Percentiles rank a stretch among this genome's conserved stretches.
These are phyloP conservation scores for Stentor roeselii DNA, from an alignment of 73 alveolate genomes.

Conservation along the genomic window DNA sequence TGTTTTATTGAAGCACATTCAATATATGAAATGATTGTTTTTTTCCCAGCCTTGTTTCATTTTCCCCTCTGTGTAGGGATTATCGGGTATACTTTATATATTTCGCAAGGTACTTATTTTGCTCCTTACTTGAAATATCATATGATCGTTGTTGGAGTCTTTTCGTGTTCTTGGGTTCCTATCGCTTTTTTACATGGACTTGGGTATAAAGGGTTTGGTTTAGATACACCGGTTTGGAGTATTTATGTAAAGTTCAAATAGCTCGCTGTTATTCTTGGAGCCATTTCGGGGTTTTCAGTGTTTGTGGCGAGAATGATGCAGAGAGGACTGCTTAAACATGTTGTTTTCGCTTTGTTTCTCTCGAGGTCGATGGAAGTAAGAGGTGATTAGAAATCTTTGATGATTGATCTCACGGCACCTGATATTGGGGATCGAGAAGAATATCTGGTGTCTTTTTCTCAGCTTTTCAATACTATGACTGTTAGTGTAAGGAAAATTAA, in stretches of 20 bases:
- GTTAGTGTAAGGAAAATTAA: background rate
- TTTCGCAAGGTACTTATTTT: background rate
- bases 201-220: background rate
- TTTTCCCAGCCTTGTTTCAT: background rate
- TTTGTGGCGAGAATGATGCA: background rate
- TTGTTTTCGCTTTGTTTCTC: background rate
- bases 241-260: background rate
- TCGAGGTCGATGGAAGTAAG: background rate
- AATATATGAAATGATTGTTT: background rate
- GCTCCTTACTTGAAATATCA: no score
- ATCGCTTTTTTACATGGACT: background rate
- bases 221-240: background rate
- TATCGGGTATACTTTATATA: background rate
- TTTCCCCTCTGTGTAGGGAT: background rate
- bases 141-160: background rate
- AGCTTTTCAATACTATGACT: background rate
- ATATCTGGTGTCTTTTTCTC: background rate
- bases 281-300: background rate
- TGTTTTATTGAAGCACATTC: background rate
- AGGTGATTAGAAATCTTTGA: background rate
- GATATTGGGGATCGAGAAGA: background rate
- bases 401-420: background rate
- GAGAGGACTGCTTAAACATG: background rate
- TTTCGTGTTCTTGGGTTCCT: background rate
- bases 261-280: background rate